phyloP scores from a whole-genome alignment of 495 filamentous ascomycete species.

The Cairneyella variabilis region DNA sequence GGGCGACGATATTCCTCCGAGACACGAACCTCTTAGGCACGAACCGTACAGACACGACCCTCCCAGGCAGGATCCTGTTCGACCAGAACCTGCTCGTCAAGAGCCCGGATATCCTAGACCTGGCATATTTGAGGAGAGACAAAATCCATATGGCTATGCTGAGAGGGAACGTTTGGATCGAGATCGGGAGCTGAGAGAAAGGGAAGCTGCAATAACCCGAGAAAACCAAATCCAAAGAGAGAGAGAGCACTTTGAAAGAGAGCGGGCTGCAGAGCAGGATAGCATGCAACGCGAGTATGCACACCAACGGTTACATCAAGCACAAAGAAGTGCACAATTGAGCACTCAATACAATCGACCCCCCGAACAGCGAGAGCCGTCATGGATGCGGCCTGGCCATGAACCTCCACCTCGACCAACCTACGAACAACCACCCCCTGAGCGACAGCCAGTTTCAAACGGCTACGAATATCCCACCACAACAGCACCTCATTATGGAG shows the following conservation, averaged over 20 bases:
- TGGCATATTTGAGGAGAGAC: slow-evolving; percentile 23
- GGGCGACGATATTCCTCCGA: slow-evolving; percentile 1
- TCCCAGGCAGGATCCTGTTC: not conserved
- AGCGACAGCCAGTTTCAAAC: slow-evolving; percentile 22
- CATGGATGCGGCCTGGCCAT: slow-evolving; percentile 22
- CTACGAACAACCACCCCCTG: slow-evolving; percentile 22
- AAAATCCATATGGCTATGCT: slow-evolving; percentile 19
- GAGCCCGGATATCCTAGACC: slow-evolving; percentile 21
- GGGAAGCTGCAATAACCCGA: slow-evolving; percentile 17
- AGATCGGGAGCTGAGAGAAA: slow-evolving; percentile 36
- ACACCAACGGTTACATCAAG: slow-evolving; percentile 21
- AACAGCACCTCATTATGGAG: slow-evolving; percentile 33
- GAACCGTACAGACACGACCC: not conserved
- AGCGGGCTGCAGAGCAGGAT: slow-evolving; percentile 18
- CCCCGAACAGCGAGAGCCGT: slow-evolving; percentile 22
- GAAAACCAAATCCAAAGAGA: slow-evolving; percentile 13
- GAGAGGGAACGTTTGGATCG: slow-evolving; percentile 40
- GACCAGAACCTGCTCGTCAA: slow-evolving; percentile 4
- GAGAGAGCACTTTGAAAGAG: slow-evolving; percentile 26
- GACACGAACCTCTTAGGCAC: not conserved
- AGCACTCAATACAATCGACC: slow-evolving; percentile 20
- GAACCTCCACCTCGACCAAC: slow-evolving; percentile 14
- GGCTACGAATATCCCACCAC: slow-evolving; percentile 36
- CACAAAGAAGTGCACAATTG: slow-evolving; percentile 21
- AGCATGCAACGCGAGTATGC: slow-evolving; percentile 26